These are phyloP conservation scores for Boletellus sp. DNA, from an alignment of 1,284 basidiomycete genomes.

Conservation along the genomic window DNA sequence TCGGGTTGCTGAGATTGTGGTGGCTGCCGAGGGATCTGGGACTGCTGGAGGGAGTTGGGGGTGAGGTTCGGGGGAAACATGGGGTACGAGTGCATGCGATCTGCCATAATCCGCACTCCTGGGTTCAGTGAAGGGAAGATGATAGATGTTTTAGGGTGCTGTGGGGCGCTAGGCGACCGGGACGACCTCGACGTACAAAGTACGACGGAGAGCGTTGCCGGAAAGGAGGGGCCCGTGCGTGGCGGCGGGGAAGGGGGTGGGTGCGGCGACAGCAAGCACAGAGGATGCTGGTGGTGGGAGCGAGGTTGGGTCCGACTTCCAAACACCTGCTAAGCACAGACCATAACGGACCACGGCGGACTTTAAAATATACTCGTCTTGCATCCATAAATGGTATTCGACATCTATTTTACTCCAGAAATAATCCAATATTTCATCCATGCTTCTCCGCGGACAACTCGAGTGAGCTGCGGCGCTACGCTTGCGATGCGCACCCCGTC, in stretches of 20 bases:
- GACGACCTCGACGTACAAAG: slow-evolving; percentile 18
- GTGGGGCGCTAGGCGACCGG: slow-evolving; percentile 16
- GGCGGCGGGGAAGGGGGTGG: slow-evolving; percentile 18
- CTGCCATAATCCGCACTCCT: slow-evolving; percentile 49
- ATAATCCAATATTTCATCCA: slow-evolving; percentile 7
- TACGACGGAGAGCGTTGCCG: slow-evolving; percentile 9
- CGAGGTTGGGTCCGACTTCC: slow-evolving; percentile 40
- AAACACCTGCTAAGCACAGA: slow-evolving; percentile 38
- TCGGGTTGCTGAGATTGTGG: slow-evolving; percentile 39
- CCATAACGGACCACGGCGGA: slow-evolving; percentile 35
- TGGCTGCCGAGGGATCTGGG: slow-evolving; percentile 41
- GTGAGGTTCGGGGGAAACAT: slow-evolving; percentile 48
- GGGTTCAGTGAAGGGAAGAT: slow-evolving; percentile 24
- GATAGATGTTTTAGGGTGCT: slow-evolving; percentile 28
- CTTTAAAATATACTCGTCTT: slow-evolving; percentile 26
- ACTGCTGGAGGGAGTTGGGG: slow-evolving; percentile 43
- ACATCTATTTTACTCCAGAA: slow-evolving; percentile 24
- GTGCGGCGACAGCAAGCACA: slow-evolving; percentile 23
- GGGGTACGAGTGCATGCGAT: slow-evolving; percentile 52
- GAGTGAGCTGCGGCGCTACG: neutral
- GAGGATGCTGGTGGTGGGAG: slow-evolving; percentile 40
- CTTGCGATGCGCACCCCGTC: too few species aligned
- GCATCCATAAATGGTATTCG: slow-evolving; percentile 15
- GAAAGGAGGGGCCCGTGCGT: slow-evolving; percentile 20
- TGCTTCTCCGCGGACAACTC: slow-evolving; percentile 12